Conservation (phyloP, 164 flowering plant genomes). For the Taxillus chinensis region DNA sequence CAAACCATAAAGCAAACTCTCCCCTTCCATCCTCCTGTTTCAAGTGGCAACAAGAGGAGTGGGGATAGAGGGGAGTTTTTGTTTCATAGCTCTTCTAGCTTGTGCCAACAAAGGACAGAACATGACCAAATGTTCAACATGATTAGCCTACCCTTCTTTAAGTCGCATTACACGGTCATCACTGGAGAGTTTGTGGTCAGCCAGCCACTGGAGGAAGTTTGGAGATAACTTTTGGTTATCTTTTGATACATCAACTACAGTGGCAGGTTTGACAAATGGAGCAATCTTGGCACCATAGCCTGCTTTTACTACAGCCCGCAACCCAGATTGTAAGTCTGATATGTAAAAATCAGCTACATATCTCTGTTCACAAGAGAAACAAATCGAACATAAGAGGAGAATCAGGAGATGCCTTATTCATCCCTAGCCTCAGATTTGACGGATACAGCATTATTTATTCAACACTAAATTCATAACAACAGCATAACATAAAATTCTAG, state of each 20-base stretch:
- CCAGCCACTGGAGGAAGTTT: conserved; percentile 66
- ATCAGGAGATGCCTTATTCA: neutral
- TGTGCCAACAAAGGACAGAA: neutral
- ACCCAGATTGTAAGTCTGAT: conserved; percentile 89
- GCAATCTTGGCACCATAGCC: conserved; percentile 94
- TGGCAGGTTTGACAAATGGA: conserved; percentile 71
- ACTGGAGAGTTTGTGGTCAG: conserved; percentile 77
- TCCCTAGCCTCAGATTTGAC: neutral
- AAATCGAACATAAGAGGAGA: neutral
- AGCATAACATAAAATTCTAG: no score
- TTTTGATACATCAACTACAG: conserved; percentile 60
- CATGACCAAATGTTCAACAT: neutral
- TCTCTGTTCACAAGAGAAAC: conserved; percentile 44
- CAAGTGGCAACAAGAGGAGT: no score
- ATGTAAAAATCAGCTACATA: conserved; percentile 86
- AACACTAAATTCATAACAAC: no score
- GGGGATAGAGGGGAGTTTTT: no score
- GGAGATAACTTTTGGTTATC: conserved; percentile 64
- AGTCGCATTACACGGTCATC: conserved; percentile 90
- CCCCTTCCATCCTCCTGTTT: no score
- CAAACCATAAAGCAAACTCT: no score
- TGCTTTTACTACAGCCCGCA: conserved; percentile 88
- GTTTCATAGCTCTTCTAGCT: no score
- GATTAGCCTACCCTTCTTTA: conserved; percentile 72
- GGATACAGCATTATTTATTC: no score